These are phyloP conservation scores for Dipteronia dyeriana DNA, from an alignment of 345 rosid genomes.

Conservation along the genomic window DNA sequence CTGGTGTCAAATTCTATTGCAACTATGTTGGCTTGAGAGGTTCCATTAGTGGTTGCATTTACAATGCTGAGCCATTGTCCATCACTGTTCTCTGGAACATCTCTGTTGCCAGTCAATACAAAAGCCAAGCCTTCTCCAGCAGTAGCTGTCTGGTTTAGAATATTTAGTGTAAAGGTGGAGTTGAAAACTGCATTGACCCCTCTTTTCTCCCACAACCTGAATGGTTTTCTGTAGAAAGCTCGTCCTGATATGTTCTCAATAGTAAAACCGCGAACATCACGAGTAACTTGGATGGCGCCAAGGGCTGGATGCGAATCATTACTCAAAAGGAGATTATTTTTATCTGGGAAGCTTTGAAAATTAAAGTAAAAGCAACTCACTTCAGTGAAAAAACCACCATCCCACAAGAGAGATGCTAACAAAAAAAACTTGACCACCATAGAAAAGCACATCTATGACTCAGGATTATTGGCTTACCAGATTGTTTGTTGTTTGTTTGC, in stretches of 20 bases:
- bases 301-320: conserved; percentile 10
- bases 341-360: conserved; percentile 27
- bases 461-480: too few relatives aligned
- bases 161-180: conserved; percentile 59
- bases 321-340: not conserved
- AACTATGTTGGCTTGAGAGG: conserved; percentile 35
- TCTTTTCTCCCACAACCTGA: conserved; percentile 46
- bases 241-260: conserved; percentile 42
- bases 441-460: conserved; percentile 5
- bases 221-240: conserved; percentile 30
- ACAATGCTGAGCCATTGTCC: conserved; percentile 77
- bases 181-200: conserved; percentile 40
- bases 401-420: conserved; percentile 8
- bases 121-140: conserved; percentile 87
- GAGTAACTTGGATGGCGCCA: conserved; percentile 64
- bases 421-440: not conserved
- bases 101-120: conserved; percentile 30
- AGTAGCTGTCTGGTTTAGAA: conserved; percentile 29
- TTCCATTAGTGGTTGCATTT: conserved; percentile 34
- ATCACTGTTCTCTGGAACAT: conserved; percentile 38
- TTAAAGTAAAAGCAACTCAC: conserved; percentile 35
- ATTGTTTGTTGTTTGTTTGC: too few relatives aligned
- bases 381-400: conserved; percentile 15
- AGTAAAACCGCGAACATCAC: conserved; percentile 34
- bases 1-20: conserved; percentile 76